Conservation (phyloP, 73 alveolate species). For the Uronychia binucleata region DNA sequence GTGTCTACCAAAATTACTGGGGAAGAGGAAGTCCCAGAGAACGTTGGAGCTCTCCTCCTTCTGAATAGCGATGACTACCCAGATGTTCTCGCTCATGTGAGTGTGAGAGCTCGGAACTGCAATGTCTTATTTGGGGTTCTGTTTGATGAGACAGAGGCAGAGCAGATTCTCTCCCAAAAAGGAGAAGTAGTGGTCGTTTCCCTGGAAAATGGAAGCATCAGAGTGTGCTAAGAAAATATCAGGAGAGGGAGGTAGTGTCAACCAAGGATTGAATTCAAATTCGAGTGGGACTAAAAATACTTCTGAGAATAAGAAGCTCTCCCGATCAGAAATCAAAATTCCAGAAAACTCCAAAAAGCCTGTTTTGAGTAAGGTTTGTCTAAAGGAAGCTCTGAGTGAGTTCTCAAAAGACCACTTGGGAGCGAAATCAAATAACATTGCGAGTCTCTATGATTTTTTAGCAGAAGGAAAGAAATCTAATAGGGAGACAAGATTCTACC, state of each 20-base stretch:
- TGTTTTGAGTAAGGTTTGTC: too few species aligned
- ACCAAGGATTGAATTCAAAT: too few species aligned
- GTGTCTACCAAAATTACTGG: conserved; percentile 86
- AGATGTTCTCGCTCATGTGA: conserved; percentile 90
- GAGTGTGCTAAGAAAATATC: neutral
- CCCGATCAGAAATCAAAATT: neutral
- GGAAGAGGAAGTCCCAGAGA: conserved; percentile 92
- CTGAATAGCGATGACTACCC: conserved; percentile 81
- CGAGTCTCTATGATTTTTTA: conserved; percentile 50
- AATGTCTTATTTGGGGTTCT: conserved; percentile 77
- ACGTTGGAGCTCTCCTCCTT: conserved; percentile 74
- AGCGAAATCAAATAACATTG: conserved; percentile 79
- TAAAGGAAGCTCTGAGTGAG: conserved; percentile 66
- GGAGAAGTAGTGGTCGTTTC: conserved; percentile 19
- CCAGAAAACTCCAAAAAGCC: conserved; percentile 4
- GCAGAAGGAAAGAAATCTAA: conserved; percentile 11
- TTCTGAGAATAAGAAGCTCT: too few species aligned
- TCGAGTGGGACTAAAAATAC: too few species aligned
- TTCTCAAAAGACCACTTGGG: conserved; percentile 65
- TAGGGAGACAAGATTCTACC: conserved; percentile 56
- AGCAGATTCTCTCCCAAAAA: conserved; percentile 22
- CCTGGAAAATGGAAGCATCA: neutral
- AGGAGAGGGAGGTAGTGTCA: too few species aligned
- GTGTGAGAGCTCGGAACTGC: conserved; percentile 91
- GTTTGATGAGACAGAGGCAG: conserved; percentile 66